phyloP scores from a whole-genome alignment of 495 filamentous ascomycete species.

The Penicillium salamii region DNA sequence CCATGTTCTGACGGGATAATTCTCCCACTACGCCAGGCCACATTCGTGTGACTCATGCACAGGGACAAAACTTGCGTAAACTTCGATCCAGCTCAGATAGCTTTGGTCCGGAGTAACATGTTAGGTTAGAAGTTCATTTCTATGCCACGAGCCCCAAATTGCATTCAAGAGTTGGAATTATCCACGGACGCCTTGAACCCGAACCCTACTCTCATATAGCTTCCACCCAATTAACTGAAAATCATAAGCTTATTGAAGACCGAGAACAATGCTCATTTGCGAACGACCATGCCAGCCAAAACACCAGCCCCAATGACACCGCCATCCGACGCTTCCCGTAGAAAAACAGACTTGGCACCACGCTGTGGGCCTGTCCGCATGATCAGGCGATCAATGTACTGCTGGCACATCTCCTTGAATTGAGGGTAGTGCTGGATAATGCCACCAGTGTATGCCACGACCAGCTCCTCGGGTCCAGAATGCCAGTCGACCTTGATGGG shows the following conservation, averaged over 20 bases:
- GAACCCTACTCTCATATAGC: conserved; percentile 8
- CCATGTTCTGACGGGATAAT: too few relatives aligned
- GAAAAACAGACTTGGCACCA: conserved; percentile 56
- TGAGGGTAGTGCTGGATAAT: conserved; percentile 75
- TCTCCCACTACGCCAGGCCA: too few relatives aligned
- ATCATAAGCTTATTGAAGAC: not conserved
- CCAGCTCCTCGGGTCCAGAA: conserved; percentile 57
- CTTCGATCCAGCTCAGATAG: too few relatives aligned
- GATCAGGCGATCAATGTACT: conserved; percentile 63
- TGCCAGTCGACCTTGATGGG: conserved; percentile 42
- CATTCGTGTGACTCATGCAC: too few relatives aligned
- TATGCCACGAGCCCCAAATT: conserved; percentile 8
- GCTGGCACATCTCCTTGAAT: conserved; percentile 67
- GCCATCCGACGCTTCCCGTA: conserved; percentile 70
- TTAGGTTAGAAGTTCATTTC: too few relatives aligned
- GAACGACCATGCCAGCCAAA: conserved; percentile 57
- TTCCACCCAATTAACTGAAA: conserved; percentile 2
- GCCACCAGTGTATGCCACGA: conserved; percentile 75
- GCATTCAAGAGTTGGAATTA: not conserved
- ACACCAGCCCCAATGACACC: conserved; percentile 76
- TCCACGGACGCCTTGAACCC: not conserved
- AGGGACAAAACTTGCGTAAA: too few relatives aligned
- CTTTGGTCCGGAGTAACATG: too few relatives aligned
- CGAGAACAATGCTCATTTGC: conserved; percentile 17
- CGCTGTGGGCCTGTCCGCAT: conserved; percentile 52